Conservation (phyloP, 306 rosid genomes). For the Pyrus pyrifolia region DNA sequence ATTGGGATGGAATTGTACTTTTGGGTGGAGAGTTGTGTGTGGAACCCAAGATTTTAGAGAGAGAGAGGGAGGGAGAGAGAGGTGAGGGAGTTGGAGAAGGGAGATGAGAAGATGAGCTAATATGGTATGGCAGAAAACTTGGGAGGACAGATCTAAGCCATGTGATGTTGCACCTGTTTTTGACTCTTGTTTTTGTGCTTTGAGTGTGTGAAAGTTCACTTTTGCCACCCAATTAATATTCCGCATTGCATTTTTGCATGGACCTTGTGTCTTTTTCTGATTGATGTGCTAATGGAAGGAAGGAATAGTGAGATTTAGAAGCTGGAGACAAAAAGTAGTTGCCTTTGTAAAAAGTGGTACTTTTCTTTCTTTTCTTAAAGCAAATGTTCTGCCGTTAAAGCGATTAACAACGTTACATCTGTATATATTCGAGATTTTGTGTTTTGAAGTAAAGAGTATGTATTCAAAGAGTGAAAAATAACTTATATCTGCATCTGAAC, state of each 20-base stretch:
- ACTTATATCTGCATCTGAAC: no score
- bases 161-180: conserved; percentile 46
- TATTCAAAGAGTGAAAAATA: no score
- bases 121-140: conserved; percentile 21
- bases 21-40: conserved; percentile 10
- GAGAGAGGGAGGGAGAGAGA: conserved; percentile 4
- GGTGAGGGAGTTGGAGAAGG: conserved; percentile 10
- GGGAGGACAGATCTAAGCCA: conserved; percentile 56
- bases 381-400: not conserved
- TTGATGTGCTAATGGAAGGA: not conserved
- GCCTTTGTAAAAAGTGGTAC: not conserved
- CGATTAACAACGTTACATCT: not conserved
- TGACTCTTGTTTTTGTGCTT: conserved; percentile 16
- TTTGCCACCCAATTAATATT: not conserved
- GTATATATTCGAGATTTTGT: no score
- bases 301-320: not conserved
- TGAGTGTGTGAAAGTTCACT: conserved; percentile 7
- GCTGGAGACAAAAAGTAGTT: not conserved
- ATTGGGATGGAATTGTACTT: conserved; percentile 40
- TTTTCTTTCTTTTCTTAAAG: not conserved
- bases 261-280: not conserved
- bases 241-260: not conserved
- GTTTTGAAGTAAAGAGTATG: not conserved
- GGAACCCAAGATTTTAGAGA: conserved; percentile 24
- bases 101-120: conserved; percentile 14